Evolutionary conservation across 1,139 yeast species (phyloP).

Genomic region (Magnusiomyces paraingens): DNA sequence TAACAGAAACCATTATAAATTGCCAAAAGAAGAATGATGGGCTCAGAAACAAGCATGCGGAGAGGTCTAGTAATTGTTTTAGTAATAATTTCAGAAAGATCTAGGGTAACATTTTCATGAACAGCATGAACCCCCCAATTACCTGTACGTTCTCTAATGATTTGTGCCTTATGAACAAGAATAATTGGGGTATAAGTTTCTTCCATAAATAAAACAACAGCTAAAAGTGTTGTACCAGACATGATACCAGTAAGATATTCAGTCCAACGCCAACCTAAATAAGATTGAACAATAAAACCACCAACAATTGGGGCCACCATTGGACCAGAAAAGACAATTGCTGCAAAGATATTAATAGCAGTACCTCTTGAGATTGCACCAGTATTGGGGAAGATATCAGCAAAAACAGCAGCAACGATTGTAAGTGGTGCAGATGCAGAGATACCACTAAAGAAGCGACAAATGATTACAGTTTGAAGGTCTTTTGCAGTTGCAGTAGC

Average conservation of each 20-base stretch:
- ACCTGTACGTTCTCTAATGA: conserved; percentile 42
- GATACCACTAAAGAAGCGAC: conserved; percentile 71
- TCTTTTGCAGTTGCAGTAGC: conserved; percentile 70
- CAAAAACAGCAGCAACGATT: conserved; percentile 76
- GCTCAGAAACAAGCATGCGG: conserved; percentile 62
- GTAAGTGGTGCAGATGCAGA: conserved; percentile 77
- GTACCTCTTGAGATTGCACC: conserved; percentile 48
- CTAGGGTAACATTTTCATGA: conserved; percentile 57
- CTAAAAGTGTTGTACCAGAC: conserved; percentile 35
- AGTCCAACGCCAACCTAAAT: conserved; percentile 55
- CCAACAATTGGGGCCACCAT: conserved; percentile 57
- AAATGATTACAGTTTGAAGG: conserved; percentile 61
- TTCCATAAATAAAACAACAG: conserved; percentile 34
- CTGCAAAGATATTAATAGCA: conserved; percentile 56
- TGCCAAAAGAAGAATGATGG: conserved; percentile 61
- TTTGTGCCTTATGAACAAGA: conserved; percentile 41
- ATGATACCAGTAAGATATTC: conserved; percentile 48
- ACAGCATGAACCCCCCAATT: conserved; percentile 84
- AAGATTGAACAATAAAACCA: conserved; percentile 33
- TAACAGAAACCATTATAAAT: conserved; percentile 78
- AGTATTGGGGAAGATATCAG: conserved; percentile 60
- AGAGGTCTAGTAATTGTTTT: conserved; percentile 69
- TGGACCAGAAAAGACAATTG: conserved; percentile 70
- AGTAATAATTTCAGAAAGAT: conserved; percentile 41
- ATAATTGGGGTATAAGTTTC: conserved; percentile 46